Evolutionary conservation across 495 filamentous ascomycete species (phyloP).

Genomic region (Lineolata rhizophorae): DNA sequence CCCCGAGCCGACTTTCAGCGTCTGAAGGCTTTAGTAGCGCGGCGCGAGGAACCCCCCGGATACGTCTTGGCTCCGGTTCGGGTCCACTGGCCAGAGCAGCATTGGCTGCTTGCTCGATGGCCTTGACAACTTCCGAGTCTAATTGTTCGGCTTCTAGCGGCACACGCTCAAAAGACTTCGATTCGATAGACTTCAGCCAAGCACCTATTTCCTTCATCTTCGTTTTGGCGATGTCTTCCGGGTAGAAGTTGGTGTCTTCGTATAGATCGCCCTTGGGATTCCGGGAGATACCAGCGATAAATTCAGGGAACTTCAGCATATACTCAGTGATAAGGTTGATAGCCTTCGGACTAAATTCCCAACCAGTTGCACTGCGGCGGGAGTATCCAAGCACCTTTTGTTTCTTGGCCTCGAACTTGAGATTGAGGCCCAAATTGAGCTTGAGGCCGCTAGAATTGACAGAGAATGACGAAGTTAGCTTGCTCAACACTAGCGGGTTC

Average conservation of each 20-base stretch:
- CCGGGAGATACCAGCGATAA: constrained; percentile 65
- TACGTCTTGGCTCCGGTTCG: constrained; percentile 33
- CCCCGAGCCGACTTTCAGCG: constrained; percentile 70
- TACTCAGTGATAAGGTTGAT: constrained; percentile 62
- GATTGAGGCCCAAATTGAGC: constrained; percentile 79
- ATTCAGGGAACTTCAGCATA: constrained; percentile 85
- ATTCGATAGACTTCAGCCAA: constrained; percentile 79
- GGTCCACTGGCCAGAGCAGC: constrained; percentile 25
- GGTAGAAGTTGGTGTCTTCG: constrained; percentile 72
- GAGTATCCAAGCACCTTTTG: constrained; percentile 94
- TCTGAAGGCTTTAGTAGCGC: constrained; percentile 80
- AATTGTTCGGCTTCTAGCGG: constrained; percentile 90
- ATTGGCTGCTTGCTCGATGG: constrained; percentile 62
- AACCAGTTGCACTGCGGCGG: constrained; percentile 58
- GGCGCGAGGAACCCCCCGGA: constrained; percentile 58
- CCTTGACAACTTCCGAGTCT: constrained; percentile 68
- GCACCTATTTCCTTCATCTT: constrained; percentile 71
- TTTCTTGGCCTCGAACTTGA: constrained; percentile 92
- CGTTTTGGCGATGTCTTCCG: constrained; percentile 41
- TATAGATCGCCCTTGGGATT: constrained; percentile 54
- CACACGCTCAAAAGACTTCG: constrained; percentile 77
- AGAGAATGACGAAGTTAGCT: constrained; percentile 82
- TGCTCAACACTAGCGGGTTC: constrained; percentile 74
- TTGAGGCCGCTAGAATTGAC: constrained; percentile 56
- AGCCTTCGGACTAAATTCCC: constrained; percentile 86